These are phyloP conservation scores for Suhomyces bolitotheri DNA, from an alignment of 1,139 yeast genomes.

Conservation along the genomic window DNA sequence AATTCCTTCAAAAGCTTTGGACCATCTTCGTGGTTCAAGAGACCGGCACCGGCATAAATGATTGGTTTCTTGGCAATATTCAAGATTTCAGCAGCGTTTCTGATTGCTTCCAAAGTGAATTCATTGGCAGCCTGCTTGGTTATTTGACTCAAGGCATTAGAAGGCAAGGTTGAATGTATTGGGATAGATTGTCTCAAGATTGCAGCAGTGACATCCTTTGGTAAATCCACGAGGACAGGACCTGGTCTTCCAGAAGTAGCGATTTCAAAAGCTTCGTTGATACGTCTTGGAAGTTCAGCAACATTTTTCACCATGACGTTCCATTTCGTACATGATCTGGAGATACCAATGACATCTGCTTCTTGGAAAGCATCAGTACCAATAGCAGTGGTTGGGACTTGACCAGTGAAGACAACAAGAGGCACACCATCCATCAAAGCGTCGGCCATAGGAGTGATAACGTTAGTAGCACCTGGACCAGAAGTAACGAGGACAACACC, in stretches of 20 bases:
- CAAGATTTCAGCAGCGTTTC: constrained; percentile 73
- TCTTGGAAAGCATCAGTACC: constrained; percentile 99
- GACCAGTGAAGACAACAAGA: constrained; percentile 96
- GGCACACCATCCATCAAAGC: constrained; percentile 98
- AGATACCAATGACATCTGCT: constrained; percentile 96
- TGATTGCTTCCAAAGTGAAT: constrained; percentile 72
- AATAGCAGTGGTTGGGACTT: constrained; percentile 91
- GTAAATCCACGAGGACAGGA: constrained; percentile 95
- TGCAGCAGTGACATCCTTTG: constrained; percentile 96
- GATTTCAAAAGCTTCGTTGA: constrained; percentile 96
- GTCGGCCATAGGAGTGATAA: constrained; percentile 95
- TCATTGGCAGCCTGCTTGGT: constrained; percentile 74
- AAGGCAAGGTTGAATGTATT: constrained; percentile 78
- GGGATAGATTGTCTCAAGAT: constrained; percentile 87
- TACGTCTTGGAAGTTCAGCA: constrained; percentile 91
- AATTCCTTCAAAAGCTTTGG: constrained; percentile 78
- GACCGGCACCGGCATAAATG: constrained; percentile 90
- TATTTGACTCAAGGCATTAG: constrained; percentile 69
- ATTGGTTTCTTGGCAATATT: constrained; percentile 86
- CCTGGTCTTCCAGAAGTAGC: constrained; percentile 98
- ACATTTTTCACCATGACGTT: constrained; percentile 96
- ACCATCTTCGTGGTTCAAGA: constrained; percentile 77
- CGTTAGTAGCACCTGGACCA: constrained; percentile 99
- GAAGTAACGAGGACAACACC: constrained; percentile 97
- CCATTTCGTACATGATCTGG: constrained; percentile 98